phyloP scores from a whole-genome alignment of 2,329 filamentous ascomycete species.

The Monosporascus sp. region DNA sequence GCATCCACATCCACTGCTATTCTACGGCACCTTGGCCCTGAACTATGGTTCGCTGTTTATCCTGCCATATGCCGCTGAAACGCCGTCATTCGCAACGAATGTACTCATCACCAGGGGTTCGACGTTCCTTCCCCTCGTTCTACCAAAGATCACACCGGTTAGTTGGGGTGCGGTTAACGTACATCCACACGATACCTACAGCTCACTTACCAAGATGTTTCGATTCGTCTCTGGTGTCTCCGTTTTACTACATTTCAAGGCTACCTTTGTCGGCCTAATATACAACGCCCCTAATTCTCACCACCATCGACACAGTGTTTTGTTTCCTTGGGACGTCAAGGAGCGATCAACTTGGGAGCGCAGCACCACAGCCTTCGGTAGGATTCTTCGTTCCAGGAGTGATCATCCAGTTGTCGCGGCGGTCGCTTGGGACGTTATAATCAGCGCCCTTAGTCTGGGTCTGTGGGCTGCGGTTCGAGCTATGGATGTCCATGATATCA shows the following conservation, averaged over 20 bases:
- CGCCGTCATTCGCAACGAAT: conserved; percentile 32
- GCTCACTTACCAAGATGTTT: conserved; percentile 43
- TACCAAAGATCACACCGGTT: conserved; percentile 42
- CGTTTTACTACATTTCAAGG: conserved; percentile 40
- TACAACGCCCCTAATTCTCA: conserved; percentile 44
- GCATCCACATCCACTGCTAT: conserved; percentile 33
- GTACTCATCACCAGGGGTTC: conserved; percentile 30
- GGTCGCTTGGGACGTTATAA: conserved; percentile 54
- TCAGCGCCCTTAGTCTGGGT: conserved; percentile 49
- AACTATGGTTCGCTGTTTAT: conserved; percentile 32
- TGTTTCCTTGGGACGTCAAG: conserved; percentile 41
- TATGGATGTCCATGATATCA: conserved; percentile 45
- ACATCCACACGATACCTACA: conserved; percentile 34
- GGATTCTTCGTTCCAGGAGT: conserved; percentile 44
- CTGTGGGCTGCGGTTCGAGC: conserved; percentile 53
- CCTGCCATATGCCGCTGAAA: conserved; percentile 37
- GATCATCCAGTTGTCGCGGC: conserved; percentile 55
- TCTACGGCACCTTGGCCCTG: conserved; percentile 28
- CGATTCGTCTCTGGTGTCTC: conserved; percentile 39
- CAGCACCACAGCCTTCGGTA: conserved; percentile 38
- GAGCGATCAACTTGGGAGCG: conserved; percentile 40
- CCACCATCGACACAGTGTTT: conserved; percentile 43
- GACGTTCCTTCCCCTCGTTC: conserved; percentile 40
- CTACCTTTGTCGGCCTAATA: conserved; percentile 37
- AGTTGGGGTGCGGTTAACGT: conserved; percentile 43